phyloP scores from a whole-genome alignment of 768 basidiomycete genomes.

The Amanita polypyramis region DNA sequence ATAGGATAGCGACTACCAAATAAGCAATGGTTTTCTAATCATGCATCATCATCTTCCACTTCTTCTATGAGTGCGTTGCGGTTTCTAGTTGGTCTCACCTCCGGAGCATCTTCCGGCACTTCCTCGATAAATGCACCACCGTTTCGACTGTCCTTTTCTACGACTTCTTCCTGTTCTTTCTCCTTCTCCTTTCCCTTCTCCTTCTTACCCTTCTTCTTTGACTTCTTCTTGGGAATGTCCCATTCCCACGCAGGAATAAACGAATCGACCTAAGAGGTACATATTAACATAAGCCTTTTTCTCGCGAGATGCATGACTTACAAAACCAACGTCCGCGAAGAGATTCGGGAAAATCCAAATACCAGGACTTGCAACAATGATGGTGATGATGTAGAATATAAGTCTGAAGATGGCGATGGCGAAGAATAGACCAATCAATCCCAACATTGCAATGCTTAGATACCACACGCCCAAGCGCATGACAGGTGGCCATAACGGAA shows the following conservation, averaged over 20 bases:
- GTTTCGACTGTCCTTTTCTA: slow-evolving; percentile 32
- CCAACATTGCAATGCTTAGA: slow-evolving; percentile 78
- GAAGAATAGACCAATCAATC: slow-evolving; percentile 85
- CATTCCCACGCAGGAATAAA: slow-evolving; percentile 97
- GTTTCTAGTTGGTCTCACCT: slow-evolving; percentile 14
- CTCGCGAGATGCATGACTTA: slow-evolving; percentile 35
- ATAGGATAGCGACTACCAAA: background rate
- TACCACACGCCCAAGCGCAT: slow-evolving; percentile 96
- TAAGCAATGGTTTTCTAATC: background rate
- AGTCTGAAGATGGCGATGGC: slow-evolving; percentile 82
- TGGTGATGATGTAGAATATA: slow-evolving; percentile 90
- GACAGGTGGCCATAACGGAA: slow-evolving; percentile 93
- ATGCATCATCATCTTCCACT: slow-evolving; percentile 25
- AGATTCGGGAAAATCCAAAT: slow-evolving; percentile 99
- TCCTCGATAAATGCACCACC: slow-evolving; percentile 36
- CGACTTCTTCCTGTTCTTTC: slow-evolving; percentile 25
- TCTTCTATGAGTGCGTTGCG: slow-evolving; percentile 37
- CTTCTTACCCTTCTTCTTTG: slow-evolving; percentile 40
- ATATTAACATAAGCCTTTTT: background rate
- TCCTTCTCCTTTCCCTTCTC: slow-evolving; percentile 23
- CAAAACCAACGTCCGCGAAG: slow-evolving; percentile 97
- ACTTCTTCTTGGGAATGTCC: slow-evolving; percentile 76
- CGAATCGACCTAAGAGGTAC: slow-evolving; percentile 76
- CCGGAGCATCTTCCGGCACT: slow-evolving; percentile 32
- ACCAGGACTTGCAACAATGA: slow-evolving; percentile 76